These are phyloP conservation scores for Actinomucor elegans DNA, from an alignment of 371 early-diverging fungal species.

Conservation along the genomic window DNA sequence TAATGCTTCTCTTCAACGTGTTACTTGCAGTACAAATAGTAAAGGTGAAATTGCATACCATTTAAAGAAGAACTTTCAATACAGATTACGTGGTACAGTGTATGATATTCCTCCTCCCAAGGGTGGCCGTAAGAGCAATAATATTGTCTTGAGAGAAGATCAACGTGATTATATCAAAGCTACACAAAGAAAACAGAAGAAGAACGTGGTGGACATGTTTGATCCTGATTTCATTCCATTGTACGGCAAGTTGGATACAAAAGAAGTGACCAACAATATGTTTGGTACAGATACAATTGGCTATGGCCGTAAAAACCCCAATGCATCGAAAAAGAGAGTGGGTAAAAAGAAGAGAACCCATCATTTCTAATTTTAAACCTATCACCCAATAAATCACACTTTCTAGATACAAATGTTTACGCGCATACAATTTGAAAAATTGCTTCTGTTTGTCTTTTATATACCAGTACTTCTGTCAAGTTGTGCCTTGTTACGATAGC, in stretches of 20 bases:
- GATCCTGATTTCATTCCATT: slow-evolving; percentile 79
- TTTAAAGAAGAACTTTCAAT: slow-evolving; percentile 88
- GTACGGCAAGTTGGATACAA: slow-evolving; percentile 53
- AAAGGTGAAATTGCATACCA: slow-evolving; percentile 80
- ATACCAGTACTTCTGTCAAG: not conserved
- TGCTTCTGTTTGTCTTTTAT: not conserved
- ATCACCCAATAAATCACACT: too few species aligned
- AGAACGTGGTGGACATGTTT: slow-evolving; percentile 61
- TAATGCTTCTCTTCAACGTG: slow-evolving; percentile 82
- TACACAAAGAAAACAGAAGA: slow-evolving; percentile 53
- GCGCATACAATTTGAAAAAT: not conserved
- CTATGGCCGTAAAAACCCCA: slow-evolving; percentile 88
- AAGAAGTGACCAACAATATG: slow-evolving; percentile 51
- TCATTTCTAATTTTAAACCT: slow-evolving; percentile 8
- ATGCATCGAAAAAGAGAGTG: slow-evolving; percentile 59
- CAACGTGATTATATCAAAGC: slow-evolving; percentile 81
- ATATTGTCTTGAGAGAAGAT: slow-evolving; percentile 91
- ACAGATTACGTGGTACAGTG: slow-evolving; percentile 88
- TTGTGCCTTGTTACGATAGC: too few species aligned
- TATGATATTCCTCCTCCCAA: slow-evolving; percentile 85
- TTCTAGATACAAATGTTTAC: too few species aligned
- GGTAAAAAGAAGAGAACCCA: slow-evolving; percentile 51
- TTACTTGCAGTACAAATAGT: slow-evolving; percentile 78
- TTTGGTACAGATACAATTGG: slow-evolving; percentile 77
- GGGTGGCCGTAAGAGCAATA: slow-evolving; percentile 75